Conservation (phyloP, 208 protist genomes). For the Kentomonas sorsogonicus region DNA sequence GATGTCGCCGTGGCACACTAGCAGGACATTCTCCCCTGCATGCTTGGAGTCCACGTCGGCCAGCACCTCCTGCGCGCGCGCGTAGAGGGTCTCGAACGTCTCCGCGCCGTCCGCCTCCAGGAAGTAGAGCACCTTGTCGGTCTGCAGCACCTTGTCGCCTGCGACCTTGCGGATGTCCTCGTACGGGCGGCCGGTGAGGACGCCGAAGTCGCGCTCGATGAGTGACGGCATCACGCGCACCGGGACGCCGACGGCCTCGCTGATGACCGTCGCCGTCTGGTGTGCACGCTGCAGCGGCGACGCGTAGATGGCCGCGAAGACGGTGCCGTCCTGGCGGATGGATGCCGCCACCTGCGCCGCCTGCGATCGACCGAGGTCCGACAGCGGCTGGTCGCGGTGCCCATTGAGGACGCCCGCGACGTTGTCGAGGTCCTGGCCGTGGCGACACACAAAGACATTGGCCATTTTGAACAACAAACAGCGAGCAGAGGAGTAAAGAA, state of each 20-base stretch:
- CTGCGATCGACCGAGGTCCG: conserved; percentile 59
- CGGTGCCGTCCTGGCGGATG: conserved; percentile 31
- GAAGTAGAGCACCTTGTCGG: conserved; percentile 86
- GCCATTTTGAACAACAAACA: conserved; percentile 37
- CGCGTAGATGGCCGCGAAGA: conserved; percentile 59
- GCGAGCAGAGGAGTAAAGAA: conserved; percentile 1
- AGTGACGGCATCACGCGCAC: conserved; percentile 50
- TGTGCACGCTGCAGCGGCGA: conserved; percentile 73
- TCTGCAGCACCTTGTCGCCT: conserved; percentile 63
- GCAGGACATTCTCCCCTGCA: conserved; percentile 58
- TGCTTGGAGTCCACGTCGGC: conserved; percentile 45
- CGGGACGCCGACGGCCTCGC: conserved; percentile 22
- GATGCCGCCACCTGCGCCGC: conserved; percentile 46
- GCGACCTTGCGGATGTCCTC: conserved; percentile 59
- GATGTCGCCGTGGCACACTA: conserved; percentile 89
- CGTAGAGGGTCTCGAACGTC: conserved; percentile 69
- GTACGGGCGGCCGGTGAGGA: conserved; percentile 72
- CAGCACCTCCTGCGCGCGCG: conserved; percentile 60
- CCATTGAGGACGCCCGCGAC: conserved; percentile 74
- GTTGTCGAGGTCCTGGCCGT: conserved; percentile 90
- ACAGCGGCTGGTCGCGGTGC: conserved; percentile 75
- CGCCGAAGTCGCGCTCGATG: conserved; percentile 87
- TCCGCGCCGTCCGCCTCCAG: conserved; percentile 59
- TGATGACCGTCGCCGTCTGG: conserved; percentile 64
- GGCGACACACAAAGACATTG: conserved; percentile 67